Base-by-base conservation (phyloP, 2,329 filamentous ascomycete genomes). In the Cercospora janseana region DNA sequence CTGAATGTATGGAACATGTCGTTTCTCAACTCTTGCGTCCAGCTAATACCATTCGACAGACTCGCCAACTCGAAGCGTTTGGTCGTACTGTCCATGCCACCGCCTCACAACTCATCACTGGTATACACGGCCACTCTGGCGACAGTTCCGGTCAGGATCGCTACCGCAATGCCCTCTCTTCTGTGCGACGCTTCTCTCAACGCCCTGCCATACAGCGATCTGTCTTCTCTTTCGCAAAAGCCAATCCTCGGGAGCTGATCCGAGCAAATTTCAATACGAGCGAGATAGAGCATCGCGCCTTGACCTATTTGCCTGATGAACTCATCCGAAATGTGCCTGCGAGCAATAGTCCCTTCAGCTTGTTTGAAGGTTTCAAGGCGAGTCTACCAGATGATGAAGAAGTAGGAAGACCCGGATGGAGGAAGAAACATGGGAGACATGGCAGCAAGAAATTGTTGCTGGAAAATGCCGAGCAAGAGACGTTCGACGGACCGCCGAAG, bases 341-440 rank as follows among this genome's bases (percentile, higher is more conserved):
- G 54, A 80, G 86, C 66, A 83, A 85, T 16, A 94, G 88, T 70
- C 77, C 83, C 12, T 98, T 95, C 73, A 96, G 91, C 31, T 78
- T 98, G 35, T 97, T 98, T 69, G 88, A 98, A 70, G 93, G 93
- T 59, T 98, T 98, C 70, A 85, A 95, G 72, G 93, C 92, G 40
- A 91, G 84, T 57, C 78, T 95, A 55, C 91, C 91, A 2, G 87
- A 93, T 49, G 72, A 77, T 40, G 75, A 74, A 47, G 81, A 56
- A 5, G 49, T 42, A 8, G 46, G 21, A 8, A 56, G 53, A 27
- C 41, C 46, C 3, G 54, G 52, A n/a, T 81, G 80, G 59, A 84
- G 85, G 66, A 87, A 85, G 67, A 64, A 82, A 60, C 81, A 80
- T 58, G 74, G 84, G 45, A 80, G 87, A 60, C 82, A 83, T 54